Conservation (phyloP, 202 grass and related monocot genomes). For the Carex arenaria region DNA sequence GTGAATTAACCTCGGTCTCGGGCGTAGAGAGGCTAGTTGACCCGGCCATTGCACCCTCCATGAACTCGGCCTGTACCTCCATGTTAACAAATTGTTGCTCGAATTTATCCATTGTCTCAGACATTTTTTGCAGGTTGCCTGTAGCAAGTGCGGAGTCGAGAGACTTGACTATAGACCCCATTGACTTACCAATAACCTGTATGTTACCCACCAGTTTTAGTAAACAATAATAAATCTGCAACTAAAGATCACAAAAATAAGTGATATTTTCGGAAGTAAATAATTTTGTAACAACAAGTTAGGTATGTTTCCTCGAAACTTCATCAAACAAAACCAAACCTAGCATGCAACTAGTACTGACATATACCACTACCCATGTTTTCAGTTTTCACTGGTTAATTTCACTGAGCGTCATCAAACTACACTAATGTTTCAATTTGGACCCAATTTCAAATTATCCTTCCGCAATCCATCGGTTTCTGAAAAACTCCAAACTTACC, state of each 20-base stretch:
- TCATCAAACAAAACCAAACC: neutral
- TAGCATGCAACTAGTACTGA: neutral
- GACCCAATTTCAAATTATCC: neutral
- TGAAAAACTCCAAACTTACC: too few species aligned
- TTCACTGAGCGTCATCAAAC: neutral
- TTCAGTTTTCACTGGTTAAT: neutral
- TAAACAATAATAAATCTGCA: neutral
- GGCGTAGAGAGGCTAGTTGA: constrained; percentile 94
- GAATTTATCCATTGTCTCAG: constrained; percentile 93
- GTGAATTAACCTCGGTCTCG: constrained; percentile 87
- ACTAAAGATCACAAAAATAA: neutral
- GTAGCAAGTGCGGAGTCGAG: constrained; percentile 75
- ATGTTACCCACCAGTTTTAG: neutral
- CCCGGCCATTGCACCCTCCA: constrained; percentile 85
- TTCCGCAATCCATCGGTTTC: neutral
- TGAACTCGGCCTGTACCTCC: constrained; percentile 99
- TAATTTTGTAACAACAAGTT: neutral
- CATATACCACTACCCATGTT: neutral
- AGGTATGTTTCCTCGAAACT: too few species aligned
- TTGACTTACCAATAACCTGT: constrained; percentile 77
- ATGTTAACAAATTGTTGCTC: constrained; percentile 94
- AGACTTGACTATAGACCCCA: constrained; percentile 76
- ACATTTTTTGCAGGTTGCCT: constrained; percentile 94
- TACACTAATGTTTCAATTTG: neutral
- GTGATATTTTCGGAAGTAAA: neutral